Percentiles rank a stretch among this genome's conserved stretches.
Evolutionary conservation across 2,329 filamentous ascomycete species (phyloP).

Genomic region (Calonectria montana): DNA sequence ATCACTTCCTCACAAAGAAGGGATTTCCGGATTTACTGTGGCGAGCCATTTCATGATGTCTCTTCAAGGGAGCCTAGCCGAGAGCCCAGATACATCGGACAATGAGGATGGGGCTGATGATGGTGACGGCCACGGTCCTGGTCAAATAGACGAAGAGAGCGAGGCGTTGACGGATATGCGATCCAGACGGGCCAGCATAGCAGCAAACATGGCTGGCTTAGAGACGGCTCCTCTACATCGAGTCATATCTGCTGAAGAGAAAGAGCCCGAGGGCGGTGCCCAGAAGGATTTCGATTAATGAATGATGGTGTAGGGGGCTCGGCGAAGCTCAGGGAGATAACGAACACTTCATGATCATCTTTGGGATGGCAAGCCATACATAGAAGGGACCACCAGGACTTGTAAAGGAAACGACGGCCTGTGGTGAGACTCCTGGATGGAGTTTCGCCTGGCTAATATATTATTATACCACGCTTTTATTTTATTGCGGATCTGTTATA

Average conservation of each 20-base stretch:
- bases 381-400: slow-evolving; percentile 11
- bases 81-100: slow-evolving; percentile 54
- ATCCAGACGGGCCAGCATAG: slow-evolving; percentile 66
- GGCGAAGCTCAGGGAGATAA: neutral
- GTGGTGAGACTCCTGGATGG: slow-evolving; percentile 5
- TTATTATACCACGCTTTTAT: neutral
- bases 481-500: too few relatives aligned
- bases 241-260: slow-evolving; percentile 32
- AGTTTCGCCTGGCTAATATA: neutral
- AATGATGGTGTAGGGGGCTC: slow-evolving; percentile 4
- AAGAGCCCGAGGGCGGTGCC: slow-evolving; percentile 34
- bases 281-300: slow-evolving; percentile 59
- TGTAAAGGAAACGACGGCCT: slow-evolving; percentile 6
- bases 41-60: slow-evolving; percentile 65
- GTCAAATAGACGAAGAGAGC: slow-evolving; percentile 62
- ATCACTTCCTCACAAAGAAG: slow-evolving; percentile 60
- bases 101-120: slow-evolving; percentile 47
- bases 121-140: slow-evolving; percentile 55
- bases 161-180: slow-evolving; percentile 65
- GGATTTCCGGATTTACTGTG: slow-evolving; percentile 61
- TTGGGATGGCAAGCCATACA: slow-evolving; percentile 22
- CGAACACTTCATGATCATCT: slow-evolving; percentile 16
- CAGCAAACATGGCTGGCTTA: slow-evolving; percentile 57
- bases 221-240: slow-evolving; percentile 63
- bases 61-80: slow-evolving; percentile 62